Base-by-base conservation (phyloP, 129 eudicot species). In the Rutidosis leptorrhynchoides region DNA sequence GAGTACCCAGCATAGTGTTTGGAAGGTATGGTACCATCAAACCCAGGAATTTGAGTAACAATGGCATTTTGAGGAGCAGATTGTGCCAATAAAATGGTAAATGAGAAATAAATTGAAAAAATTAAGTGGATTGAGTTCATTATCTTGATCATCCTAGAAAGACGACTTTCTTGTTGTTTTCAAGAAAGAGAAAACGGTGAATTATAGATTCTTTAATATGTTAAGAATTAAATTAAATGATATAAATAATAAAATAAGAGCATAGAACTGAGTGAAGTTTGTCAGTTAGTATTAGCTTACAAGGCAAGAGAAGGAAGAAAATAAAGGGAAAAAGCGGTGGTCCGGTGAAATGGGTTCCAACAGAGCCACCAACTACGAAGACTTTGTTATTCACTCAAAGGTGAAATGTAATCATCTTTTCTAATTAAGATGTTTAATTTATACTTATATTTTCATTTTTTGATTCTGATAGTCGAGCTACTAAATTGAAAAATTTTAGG, bases 1-100 rank as follows among this genome's bases (percentile, higher is more conserved):
- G 64, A 75, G 33, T 71, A 89, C 97, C 97, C 97, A 72, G 97
- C 75, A 76, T 90, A 86, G 79, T 90, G 97, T 78, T 86, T 82
- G 68, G 97, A 90, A 32, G 95, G 90, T 14, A 90, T 74, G 62
- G 78, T 60, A 29, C 86, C 95, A 78, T 70, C 58, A 62, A 86
- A 90, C 19, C 97, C 97, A 65, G 97, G 95, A 66, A 90, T 17
- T 12, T 77, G 67, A 7, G 88, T 72, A 26, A 90, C 66, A 17
- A 78, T 30, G 2, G 86, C 82, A 40, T 17, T 58, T 48, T 86
- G 83, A 57, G 90, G 96, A 11, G 86, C 95, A 27, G 90, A 85
- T 69, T 69, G 83, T 27, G 67, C 74, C 16, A 79, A 42, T 40
- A 68, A 53, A 65, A 82, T 49, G 66, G 27, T 55, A 14, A 72